Conservation (phyloP, 768 basidiomycete genomes). For the Termitomyces sp. region DNA sequence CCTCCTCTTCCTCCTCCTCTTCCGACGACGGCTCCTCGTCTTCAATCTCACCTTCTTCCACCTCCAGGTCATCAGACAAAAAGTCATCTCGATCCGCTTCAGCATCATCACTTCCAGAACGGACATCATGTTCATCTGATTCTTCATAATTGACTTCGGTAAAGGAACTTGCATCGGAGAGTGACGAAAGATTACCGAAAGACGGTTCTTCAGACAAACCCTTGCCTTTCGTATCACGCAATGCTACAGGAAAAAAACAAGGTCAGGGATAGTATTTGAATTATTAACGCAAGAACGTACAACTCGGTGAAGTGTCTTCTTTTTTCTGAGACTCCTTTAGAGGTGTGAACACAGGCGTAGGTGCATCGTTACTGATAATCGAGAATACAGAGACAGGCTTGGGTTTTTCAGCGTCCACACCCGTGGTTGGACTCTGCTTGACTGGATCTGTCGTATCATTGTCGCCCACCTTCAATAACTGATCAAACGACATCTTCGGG, state of each 20-base stretch:
- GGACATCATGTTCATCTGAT: slow-evolving; percentile 16
- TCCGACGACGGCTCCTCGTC: slow-evolving; percentile 19
- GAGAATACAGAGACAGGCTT: slow-evolving; percentile 13
- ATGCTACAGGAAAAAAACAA: background rate
- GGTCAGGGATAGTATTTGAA: background rate
- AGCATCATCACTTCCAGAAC: slow-evolving; percentile 26
- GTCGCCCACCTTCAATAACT: slow-evolving; percentile 47
- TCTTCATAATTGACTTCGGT: slow-evolving; percentile 39
- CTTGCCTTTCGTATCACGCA: slow-evolving; percentile 1
- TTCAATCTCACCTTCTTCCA: slow-evolving; percentile 9
- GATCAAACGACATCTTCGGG: slow-evolving; percentile 53
- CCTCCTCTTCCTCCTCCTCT: slow-evolving; percentile 16
- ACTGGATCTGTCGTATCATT: slow-evolving; percentile 22
- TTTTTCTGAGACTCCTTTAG: background rate
- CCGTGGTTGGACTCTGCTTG: slow-evolving; percentile 7
- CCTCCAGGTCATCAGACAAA: slow-evolving; percentile 11
- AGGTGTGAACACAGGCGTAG: slow-evolving; percentile 1
- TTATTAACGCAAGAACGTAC: background rate
- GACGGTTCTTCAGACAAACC: slow-evolving; percentile 22
- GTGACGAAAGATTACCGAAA: slow-evolving; percentile 34
- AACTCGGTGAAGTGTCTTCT: background rate
- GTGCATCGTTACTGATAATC: background rate
- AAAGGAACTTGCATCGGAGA: slow-evolving; percentile 46
- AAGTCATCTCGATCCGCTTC: slow-evolving; percentile 20
- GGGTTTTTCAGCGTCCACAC: slow-evolving; percentile 2